Percentiles rank a stretch among this genome's conserved stretches.
Conservation (phyloP, 1,284 basidiomycete species). For the Ustilago hordei region DNA sequence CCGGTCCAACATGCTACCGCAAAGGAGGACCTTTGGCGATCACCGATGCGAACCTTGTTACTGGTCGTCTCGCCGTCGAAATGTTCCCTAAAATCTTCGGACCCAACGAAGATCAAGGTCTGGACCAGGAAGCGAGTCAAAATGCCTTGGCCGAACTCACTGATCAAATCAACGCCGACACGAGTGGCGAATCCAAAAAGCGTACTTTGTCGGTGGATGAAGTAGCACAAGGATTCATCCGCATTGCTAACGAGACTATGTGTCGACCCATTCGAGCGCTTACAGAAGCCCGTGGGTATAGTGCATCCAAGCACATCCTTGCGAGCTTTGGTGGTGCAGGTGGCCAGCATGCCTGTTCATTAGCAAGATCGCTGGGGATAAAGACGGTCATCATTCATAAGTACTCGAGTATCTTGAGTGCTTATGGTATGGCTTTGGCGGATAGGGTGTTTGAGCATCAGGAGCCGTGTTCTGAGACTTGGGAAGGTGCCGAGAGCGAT, state of each 20-base stretch:
- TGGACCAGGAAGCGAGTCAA: slow-evolving; percentile 76
- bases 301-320: slow-evolving; percentile 86
- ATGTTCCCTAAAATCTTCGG: slow-evolving; percentile 88
- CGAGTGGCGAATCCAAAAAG: slow-evolving; percentile 69
- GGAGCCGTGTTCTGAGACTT: slow-evolving; percentile 84
- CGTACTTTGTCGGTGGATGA: slow-evolving; percentile 78
- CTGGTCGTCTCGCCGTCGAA: slow-evolving; percentile 64
- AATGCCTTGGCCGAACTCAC: slow-evolving; percentile 77
- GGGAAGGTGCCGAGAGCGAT: slow-evolving; percentile 28
- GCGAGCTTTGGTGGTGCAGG: slow-evolving; percentile 92
- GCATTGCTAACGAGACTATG: slow-evolving; percentile 74
- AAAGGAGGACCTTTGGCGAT: slow-evolving; percentile 68
- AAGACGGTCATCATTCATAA: slow-evolving; percentile 85
- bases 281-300: slow-evolving; percentile 89
- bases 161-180: slow-evolving; percentile 77
- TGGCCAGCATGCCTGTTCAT: slow-evolving; percentile 90
- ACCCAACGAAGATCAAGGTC: slow-evolving; percentile 81
- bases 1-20: slow-evolving; percentile 67
- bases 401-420: slow-evolving; percentile 87
- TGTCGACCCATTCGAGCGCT: slow-evolving; percentile 89
- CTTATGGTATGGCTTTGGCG: slow-evolving; percentile 88
- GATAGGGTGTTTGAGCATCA: slow-evolving; percentile 82
- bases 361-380: slow-evolving; percentile 84
- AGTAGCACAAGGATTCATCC: slow-evolving; percentile 80
- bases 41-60: slow-evolving; percentile 68